Conservation (phyloP, 345 rosid genomes). For the Pistacia integerrima region DNA sequence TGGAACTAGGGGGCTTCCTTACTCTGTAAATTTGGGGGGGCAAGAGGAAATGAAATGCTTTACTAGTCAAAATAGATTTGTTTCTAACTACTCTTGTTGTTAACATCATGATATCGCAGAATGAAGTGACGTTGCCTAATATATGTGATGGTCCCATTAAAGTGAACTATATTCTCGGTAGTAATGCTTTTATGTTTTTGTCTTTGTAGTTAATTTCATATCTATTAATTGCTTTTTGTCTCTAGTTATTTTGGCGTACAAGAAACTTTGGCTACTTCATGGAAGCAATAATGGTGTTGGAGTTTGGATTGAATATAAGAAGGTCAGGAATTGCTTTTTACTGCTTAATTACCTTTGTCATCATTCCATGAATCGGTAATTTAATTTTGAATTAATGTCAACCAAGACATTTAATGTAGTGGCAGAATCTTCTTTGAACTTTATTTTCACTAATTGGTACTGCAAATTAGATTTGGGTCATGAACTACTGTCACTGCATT, state of each 20-base stretch:
- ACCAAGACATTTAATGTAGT: background rate
- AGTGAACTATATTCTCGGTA: background rate
- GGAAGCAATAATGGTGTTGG: slow-evolving; percentile 93
- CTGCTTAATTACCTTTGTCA: slow-evolving; percentile 9
- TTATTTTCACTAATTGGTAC: background rate
- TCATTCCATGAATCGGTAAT: background rate
- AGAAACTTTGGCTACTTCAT: slow-evolving; percentile 68
- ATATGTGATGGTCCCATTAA: background rate
- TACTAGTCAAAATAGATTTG: background rate
- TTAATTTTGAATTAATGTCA: background rate
- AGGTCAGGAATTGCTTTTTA: slow-evolving; percentile 45
- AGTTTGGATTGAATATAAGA: slow-evolving; percentile 80
- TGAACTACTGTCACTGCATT: background rate
- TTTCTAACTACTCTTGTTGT: background rate
- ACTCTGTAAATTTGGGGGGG: background rate
- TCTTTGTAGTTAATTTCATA: background rate
- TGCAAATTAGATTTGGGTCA: slow-evolving; percentile 2
- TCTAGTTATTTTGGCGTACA: slow-evolving; percentile 82
- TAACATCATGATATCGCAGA: no score
- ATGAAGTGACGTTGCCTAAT: background rate
- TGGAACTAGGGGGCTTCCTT: background rate
- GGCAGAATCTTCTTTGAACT: slow-evolving; percentile 7
- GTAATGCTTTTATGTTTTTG: background rate
- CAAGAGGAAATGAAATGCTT: background rate
- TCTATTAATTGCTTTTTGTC: slow-evolving; percentile 17